These are phyloP conservation scores for Kluyveromyces lactis DNA, from an alignment of 805 yeast species.

Conservation along the genomic window DNA sequence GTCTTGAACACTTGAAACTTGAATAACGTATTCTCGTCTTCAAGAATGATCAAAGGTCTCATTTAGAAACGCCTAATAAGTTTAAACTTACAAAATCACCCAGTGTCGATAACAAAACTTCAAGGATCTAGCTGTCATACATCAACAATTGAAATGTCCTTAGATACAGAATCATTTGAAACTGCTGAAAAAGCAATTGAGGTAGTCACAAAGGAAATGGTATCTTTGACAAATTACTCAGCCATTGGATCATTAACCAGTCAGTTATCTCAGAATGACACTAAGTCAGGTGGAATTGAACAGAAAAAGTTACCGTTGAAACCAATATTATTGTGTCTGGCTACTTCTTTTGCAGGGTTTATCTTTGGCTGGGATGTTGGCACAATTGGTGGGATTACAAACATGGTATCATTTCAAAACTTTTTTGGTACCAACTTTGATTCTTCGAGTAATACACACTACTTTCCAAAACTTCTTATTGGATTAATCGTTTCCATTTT, in stretches of 20 bases:
- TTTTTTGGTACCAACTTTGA: conserved; percentile 40
- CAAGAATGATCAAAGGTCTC: too few species aligned
- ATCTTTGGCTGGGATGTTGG: conserved; percentile 74
- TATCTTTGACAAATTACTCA: not conserved
- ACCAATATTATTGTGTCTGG: conserved; percentile 36
- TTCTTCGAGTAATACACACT: conserved; percentile 25
- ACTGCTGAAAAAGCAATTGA: not conserved
- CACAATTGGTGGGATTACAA: conserved; percentile 63
- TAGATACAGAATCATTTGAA: not conserved
- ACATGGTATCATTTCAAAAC: conserved; percentile 44
- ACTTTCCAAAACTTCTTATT: conserved; percentile 33
- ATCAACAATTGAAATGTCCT: too few species aligned
- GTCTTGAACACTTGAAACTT: too few species aligned
- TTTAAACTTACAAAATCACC: too few species aligned
- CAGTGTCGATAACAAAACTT: too few species aligned
- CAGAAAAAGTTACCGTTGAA: not conserved
- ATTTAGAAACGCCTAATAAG: too few species aligned
- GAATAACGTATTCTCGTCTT: too few species aligned
- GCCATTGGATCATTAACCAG: not conserved
- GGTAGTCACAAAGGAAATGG: not conserved
- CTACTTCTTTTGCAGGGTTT: conserved; percentile 63
- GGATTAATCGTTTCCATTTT: conserved; percentile 50
- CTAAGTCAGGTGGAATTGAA: too few species aligned
- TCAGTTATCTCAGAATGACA: not conserved
- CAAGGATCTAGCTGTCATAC: too few species aligned